Percentiles rank a stretch among this genome's conserved stretches.
These are phyloP conservation scores for Phytophthora multivora DNA, from an alignment of 352 stramenopile species.

Conservation along the genomic window DNA sequence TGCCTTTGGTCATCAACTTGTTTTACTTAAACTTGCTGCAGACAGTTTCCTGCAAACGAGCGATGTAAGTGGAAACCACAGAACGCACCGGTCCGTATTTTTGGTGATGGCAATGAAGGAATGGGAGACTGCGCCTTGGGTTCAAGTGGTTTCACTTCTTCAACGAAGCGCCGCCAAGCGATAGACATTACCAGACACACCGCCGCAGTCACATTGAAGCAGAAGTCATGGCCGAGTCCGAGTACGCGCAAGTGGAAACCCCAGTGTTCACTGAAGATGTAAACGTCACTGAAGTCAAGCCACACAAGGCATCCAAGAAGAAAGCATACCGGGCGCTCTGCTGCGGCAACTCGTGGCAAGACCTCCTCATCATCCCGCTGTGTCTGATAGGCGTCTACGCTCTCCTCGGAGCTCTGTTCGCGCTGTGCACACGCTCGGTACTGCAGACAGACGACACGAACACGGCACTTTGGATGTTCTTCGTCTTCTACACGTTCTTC, in stretches of 20 bases:
- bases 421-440: conserved; percentile 69
- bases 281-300: conserved; percentile 56
- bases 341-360: conserved; percentile 75
- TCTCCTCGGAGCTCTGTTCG: conserved; percentile 72
- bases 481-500: conserved; percentile 71
- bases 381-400: conserved; percentile 63
- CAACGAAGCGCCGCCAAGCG: conserved; percentile 11
- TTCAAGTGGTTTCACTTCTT: conserved; percentile 23
- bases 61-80: background rate
- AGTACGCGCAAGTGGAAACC: conserved; percentile 12
- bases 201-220: background rate
- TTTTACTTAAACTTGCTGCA: background rate
- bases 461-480: conserved; percentile 84
- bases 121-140: background rate
- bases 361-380: conserved; percentile 76
- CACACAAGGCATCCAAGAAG: conserved; percentile 44
- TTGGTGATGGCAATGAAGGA: conserved; percentile 15
- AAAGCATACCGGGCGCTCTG: conserved; percentile 54
- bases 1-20: background rate
- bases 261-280: conserved; percentile 41
- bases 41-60: conserved; percentile 7
- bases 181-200: conserved; percentile 9
- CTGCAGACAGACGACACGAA: conserved; percentile 80
- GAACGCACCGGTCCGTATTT: conserved; percentile 6
- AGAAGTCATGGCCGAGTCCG: conserved; percentile 22